phyloP scores from a whole-genome alignment of 2,329 filamentous ascomycete species.

The Phyllosticta paracitricarpa region DNA sequence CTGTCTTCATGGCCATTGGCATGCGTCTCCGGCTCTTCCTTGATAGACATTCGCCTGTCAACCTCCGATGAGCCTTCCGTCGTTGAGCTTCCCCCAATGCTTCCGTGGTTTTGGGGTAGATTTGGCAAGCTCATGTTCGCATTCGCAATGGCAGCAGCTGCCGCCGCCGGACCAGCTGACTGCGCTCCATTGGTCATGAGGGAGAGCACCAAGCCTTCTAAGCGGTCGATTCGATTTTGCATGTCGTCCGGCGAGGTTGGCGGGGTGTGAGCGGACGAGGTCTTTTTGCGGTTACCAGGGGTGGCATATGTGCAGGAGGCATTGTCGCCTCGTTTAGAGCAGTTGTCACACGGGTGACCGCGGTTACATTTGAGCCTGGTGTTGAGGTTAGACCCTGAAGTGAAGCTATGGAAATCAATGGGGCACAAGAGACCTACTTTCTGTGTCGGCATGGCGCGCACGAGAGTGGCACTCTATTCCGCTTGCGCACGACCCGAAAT shows the following conservation, averaged over 20 bases:
- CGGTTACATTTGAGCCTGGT: constrained; percentile 81
- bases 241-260: constrained; percentile 77
- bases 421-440: constrained; percentile 51
- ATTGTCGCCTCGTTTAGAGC: constrained; percentile 75
- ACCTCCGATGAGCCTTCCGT: constrained; percentile 40
- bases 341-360: constrained; percentile 85
- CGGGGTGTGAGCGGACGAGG: constrained; percentile 41
- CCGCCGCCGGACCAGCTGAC: constrained; percentile 48
- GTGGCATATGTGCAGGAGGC: constrained; percentile 75
- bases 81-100: constrained; percentile 28
- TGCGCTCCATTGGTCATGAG: constrained; percentile 83
- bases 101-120: constrained; percentile 22
- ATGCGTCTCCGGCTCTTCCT: constrained; percentile 37
- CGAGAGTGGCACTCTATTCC: constrained; percentile 84
- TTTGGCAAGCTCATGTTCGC: constrained; percentile 19
- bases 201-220: constrained; percentile 84
- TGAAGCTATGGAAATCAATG: neutral
- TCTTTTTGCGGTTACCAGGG: constrained; percentile 62
- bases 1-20: constrained; percentile 42
- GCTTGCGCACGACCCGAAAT: constrained; percentile 79
- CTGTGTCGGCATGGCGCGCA: constrained; percentile 84
- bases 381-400: constrained; percentile 13
- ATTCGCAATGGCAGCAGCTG: constrained; percentile 45
- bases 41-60: constrained; percentile 47
- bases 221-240: constrained; percentile 93